A percentile compares a stretch with the other conserved stretches of the same genome.
These are phyloP conservation scores for Lactarius psammicola DNA, from an alignment of 768 basidiomycete species.

Conservation along the genomic window DNA sequence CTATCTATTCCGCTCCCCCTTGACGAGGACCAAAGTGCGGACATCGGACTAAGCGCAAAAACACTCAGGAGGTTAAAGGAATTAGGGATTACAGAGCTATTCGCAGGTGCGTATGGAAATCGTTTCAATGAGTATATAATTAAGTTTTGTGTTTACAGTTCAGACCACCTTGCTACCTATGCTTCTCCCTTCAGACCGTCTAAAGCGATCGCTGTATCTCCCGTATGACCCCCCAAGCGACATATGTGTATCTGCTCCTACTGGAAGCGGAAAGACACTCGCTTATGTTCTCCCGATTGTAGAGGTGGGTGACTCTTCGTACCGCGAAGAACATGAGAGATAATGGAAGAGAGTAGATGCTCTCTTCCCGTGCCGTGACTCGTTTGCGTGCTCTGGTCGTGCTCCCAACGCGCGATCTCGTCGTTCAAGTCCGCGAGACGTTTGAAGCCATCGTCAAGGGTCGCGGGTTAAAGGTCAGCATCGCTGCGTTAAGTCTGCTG, in stretches of 20 bases:
- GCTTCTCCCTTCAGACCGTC: slow-evolving; percentile 51
- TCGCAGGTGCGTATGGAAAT: slow-evolving; percentile 65
- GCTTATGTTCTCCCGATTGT: slow-evolving; percentile 94
- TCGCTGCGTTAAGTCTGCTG: not conserved
- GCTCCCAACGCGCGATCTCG: slow-evolving; percentile 91
- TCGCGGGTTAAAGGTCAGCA: slow-evolving; percentile 74
- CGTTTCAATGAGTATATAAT: not conserved
- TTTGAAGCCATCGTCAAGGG: slow-evolving; percentile 84
- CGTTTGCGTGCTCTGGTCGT: slow-evolving; percentile 86
- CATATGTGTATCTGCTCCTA: slow-evolving; percentile 93
- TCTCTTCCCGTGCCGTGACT: slow-evolving; percentile 74
- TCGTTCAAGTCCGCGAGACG: slow-evolving; percentile 88
- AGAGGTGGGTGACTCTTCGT: slow-evolving; percentile 52
- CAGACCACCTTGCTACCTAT: slow-evolving; percentile 88
- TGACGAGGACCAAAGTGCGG: slow-evolving; percentile 42
- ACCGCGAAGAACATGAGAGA: not conserved
- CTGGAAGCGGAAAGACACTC: slow-evolving; percentile 96
- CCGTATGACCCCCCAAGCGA: slow-evolving; percentile 71
- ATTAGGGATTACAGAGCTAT: slow-evolving; percentile 80
- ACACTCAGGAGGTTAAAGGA: slow-evolving; percentile 64
- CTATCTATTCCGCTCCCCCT: slow-evolving; percentile 45
- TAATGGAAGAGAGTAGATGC: slow-evolving; percentile 45
- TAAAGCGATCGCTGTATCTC: slow-evolving; percentile 53
- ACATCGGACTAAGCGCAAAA: slow-evolving; percentile 54
- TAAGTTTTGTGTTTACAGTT: slow-evolving; percentile 46